A percentile compares a stretch with the other conserved stretches of the same genome.
These are phyloP conservation scores for Dendrobium officinale DNA, from an alignment of 106 monocot species.

Conservation along the genomic window DNA sequence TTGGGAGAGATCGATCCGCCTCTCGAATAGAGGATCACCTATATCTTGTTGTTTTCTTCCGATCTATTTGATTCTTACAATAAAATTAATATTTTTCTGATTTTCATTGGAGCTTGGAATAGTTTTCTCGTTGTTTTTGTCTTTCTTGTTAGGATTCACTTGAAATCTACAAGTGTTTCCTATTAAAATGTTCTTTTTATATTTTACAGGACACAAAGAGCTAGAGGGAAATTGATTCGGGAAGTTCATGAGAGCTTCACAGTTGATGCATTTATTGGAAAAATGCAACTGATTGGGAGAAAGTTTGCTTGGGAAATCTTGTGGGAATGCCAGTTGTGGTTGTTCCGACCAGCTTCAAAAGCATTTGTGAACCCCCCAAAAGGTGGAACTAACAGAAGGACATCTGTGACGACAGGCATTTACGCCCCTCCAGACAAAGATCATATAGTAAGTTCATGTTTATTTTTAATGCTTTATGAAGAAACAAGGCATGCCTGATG, in stretches of 20 bases:
- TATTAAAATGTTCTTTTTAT: background rate
- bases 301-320: slow-evolving; percentile 87
- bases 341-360: slow-evolving; percentile 77
- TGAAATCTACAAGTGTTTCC: too few relatives aligned
- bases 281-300: slow-evolving; percentile 90
- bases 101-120: too few relatives aligned
- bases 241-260: slow-evolving; percentile 64
- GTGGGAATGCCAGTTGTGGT: slow-evolving; percentile 78
- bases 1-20: too few relatives aligned
- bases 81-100: too few relatives aligned
- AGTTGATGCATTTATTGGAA: slow-evolving; percentile 85
- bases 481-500: background rate
- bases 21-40: too few relatives aligned
- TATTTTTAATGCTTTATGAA: background rate
- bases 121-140: too few relatives aligned
- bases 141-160: too few relatives aligned
- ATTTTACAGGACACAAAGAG: slow-evolving; percentile 64
- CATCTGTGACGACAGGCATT: slow-evolving; percentile 75
- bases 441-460: slow-evolving; percentile 62
- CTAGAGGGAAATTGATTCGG: slow-evolving; percentile 57
- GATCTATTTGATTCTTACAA: too few relatives aligned
- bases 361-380: slow-evolving; percentile 55
- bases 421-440: slow-evolving; percentile 88
- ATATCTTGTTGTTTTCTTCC: too few relatives aligned
- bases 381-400: slow-evolving; percentile 67